phyloP scores from a whole-genome alignment of 1,139 yeast genomes.

The Diutina rugosa region DNA sequence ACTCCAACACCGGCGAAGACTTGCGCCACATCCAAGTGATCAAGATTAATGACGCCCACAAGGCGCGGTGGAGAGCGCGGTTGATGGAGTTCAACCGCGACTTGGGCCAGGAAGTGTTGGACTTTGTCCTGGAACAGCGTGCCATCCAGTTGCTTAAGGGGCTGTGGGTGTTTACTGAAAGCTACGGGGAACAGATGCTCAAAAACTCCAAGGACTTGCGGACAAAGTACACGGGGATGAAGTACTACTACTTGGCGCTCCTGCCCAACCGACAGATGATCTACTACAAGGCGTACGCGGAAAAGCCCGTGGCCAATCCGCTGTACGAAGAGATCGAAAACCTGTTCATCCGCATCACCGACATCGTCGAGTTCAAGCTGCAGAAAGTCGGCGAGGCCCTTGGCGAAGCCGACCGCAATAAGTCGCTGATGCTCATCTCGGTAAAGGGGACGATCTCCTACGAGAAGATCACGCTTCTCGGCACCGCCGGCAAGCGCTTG shows the following conservation, averaged over 20 bases:
- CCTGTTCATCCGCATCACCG: constrained; percentile 16
- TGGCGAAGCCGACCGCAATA: constrained; percentile 25
- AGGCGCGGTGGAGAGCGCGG: constrained; percentile 20
- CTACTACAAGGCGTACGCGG: constrained; percentile 46
- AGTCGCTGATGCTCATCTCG: constrained; percentile 30
- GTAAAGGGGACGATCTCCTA: constrained; percentile 42
- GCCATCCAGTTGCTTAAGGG: constrained; percentile 63
- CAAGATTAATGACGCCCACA: constrained; percentile 22
- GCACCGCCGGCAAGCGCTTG: constrained; percentile 24
- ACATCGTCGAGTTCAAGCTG: constrained; percentile 28
- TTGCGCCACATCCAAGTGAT: constrained; percentile 46
- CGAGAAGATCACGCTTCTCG: constrained; percentile 39
- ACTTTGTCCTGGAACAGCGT: constrained; percentile 72
- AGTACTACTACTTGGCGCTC: constrained; percentile 45
- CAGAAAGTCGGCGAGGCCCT: constrained; percentile 28
- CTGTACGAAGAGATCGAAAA: constrained; percentile 40
- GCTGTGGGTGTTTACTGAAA: constrained; percentile 69
- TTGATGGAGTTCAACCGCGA: constrained; percentile 37
- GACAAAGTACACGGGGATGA: constrained; percentile 12
- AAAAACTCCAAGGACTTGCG: constrained; percentile 12
- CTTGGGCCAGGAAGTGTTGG: constrained; percentile 48
- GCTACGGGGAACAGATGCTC: constrained; percentile 36
- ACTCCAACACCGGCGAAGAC: constrained; percentile 30
- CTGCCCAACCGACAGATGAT: constrained; percentile 62
- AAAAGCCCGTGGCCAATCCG: constrained; percentile 36